phyloP scores from a whole-genome alignment of 768 basidiomycete genomes.

The Pleurotus citrinopileatus region DNA sequence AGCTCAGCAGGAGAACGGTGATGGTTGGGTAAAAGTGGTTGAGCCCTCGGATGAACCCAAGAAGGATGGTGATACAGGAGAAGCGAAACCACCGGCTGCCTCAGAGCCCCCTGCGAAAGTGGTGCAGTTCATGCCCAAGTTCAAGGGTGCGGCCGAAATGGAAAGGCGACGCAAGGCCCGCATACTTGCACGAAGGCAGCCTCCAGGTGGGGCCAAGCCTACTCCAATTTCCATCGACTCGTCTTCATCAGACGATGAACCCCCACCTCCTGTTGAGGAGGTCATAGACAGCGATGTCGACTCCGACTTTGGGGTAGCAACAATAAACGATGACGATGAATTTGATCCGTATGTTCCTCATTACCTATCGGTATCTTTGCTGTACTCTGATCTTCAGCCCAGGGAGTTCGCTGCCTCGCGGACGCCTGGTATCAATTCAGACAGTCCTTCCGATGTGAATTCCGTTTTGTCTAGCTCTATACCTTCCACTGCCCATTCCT shows the following conservation, averaged over 20 bases:
- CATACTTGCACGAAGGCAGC: slow-evolving; percentile 61
- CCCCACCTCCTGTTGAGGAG: slow-evolving; percentile 52
- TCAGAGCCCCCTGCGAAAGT: slow-evolving; percentile 42
- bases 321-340: slow-evolving; percentile 63
- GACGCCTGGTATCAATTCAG: slow-evolving; percentile 45
- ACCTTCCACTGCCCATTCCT: slow-evolving; percentile 54
- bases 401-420: slow-evolving; percentile 72
- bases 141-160: slow-evolving; percentile 87
- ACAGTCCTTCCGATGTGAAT: slow-evolving; percentile 59
- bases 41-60: slow-evolving; percentile 14
- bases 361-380: not conserved
- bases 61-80: not conserved
- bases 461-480: slow-evolving; percentile 58
- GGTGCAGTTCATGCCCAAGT: slow-evolving; percentile 69
- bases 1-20: slow-evolving; percentile 21
- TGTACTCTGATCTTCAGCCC: slow-evolving; percentile 6
- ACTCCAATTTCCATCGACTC: slow-evolving; percentile 27
- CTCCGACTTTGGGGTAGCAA: slow-evolving; percentile 46
- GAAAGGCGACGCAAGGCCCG: slow-evolving; percentile 65
- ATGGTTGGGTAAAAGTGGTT: slow-evolving; percentile 29
- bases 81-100: not conserved
- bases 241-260: slow-evolving; percentile 43
- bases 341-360: slow-evolving; percentile 68
- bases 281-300: slow-evolving; percentile 48
- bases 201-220: slow-evolving; percentile 26